phyloP scores from a whole-genome alignment of 2,329 filamentous ascomycete genomes.

The Verticillium isaacii region DNA sequence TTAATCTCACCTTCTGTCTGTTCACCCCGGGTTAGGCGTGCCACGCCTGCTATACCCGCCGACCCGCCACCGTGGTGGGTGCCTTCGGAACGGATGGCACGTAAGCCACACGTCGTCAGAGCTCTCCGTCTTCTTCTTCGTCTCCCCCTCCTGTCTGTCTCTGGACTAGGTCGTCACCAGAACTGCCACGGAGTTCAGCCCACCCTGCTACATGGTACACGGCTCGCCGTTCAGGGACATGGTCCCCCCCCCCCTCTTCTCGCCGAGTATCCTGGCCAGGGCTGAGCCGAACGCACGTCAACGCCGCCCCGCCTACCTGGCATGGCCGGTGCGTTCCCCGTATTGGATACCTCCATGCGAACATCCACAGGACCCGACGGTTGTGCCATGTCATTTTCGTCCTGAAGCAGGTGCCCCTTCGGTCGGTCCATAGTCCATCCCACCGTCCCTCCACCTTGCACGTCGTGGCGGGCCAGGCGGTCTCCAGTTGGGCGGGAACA shows the following conservation, averaged over 20 bases:
- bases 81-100: background rate
- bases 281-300: background rate
- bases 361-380: slow-evolving; percentile 5
- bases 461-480: background rate
- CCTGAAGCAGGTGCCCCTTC: slow-evolving; percentile 13
- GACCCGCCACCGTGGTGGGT: background rate
- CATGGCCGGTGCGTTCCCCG: background rate
- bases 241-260: background rate
- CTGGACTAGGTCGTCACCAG: background rate
- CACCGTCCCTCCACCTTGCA: background rate
- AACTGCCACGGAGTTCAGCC: background rate
- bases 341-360: slow-evolving; percentile 4
- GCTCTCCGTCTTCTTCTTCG: background rate
- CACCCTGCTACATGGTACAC: background rate
- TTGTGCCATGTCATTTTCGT: slow-evolving; percentile 10
- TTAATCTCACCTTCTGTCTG: background rate
- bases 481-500: slow-evolving; percentile 1
- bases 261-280: background rate
- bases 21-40: background rate
- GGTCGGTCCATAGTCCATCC: slow-evolving; percentile 1
- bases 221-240: background rate
- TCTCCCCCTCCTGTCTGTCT: background rate
- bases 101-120: background rate
- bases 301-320: background rate
- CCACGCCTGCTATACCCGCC: background rate